These are phyloP conservation scores for Yamadazyma takamatsuzukensis DNA, from an alignment of 805 yeast species.

Conservation along the genomic window DNA sequence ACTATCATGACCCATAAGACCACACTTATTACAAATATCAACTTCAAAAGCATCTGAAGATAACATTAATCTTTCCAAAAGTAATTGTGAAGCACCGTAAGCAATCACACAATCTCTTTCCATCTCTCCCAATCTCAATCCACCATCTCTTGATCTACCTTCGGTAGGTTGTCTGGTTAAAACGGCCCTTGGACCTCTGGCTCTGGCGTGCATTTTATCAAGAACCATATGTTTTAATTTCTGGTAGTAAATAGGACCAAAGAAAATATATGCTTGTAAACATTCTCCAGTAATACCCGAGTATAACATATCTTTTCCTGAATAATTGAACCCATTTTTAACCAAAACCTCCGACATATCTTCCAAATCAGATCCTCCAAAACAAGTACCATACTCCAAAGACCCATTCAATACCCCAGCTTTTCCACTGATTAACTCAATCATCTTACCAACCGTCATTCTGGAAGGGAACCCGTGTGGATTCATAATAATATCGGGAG, in stretches of 20 bases:
- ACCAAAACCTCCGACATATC: conserved; percentile 91
- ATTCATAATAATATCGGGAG: conserved; percentile 96
- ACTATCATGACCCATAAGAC: conserved; percentile 93
- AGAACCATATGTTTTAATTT: conserved; percentile 98
- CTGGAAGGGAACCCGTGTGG: conserved; percentile 99
- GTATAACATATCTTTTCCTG: conserved; percentile 96
- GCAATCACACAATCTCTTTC: conserved; percentile 99
- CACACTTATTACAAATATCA: conserved; percentile 90
- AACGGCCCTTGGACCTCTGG: conserved; percentile 98
- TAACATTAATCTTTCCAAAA: conserved; percentile 91
- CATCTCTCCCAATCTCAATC: conserved; percentile 98
- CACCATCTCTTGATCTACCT: conserved; percentile 99
- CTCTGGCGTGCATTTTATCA: conserved; percentile 99
- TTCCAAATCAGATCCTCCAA: conserved; percentile 94
- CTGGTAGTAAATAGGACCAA: conserved; percentile 97
- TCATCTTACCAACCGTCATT: conserved; percentile 99
- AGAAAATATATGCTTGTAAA: conserved; percentile 94
- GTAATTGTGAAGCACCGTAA: conserved; percentile 94
- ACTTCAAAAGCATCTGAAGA: conserved; percentile 98
- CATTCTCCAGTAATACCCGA: conserved; percentile 98
- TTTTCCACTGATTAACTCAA: conserved; percentile 92
- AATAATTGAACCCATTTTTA: conserved; percentile 87
- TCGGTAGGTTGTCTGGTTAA: conserved; percentile 98
- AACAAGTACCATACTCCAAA: conserved; percentile 94
- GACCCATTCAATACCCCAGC: conserved; percentile 95